Percentiles rank a stretch among this genome's conserved stretches.
These are phyloP conservation scores for Amphichorda felina DNA, from an alignment of 2,329 filamentous ascomycete genomes.

Conservation along the genomic window DNA sequence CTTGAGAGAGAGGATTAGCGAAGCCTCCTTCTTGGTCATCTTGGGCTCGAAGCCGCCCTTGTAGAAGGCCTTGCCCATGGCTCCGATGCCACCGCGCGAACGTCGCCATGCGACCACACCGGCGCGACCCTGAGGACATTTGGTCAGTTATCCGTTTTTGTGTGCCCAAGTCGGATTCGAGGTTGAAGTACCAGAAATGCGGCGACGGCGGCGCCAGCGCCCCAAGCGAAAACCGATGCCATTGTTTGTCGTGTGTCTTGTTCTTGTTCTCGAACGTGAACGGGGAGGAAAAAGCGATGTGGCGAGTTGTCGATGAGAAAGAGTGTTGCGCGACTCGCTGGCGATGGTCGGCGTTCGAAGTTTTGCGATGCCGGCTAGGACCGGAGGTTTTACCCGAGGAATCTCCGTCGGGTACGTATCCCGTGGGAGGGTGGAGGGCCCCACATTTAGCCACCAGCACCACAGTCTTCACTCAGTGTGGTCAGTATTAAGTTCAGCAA, in stretches of 20 bases:
- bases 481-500: no score
- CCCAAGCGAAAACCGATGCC: constrained; percentile 32
- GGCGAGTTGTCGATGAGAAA: background rate
- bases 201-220: constrained; percentile 35
- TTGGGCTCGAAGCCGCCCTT: constrained; percentile 96
- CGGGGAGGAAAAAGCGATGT: background rate
- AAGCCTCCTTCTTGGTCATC: constrained; percentile 88
- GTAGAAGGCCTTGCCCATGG: constrained; percentile 85
- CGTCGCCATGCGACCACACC: constrained; percentile 81
- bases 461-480: no score
- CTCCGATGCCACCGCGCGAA: constrained; percentile 65
- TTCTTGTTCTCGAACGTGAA: background rate
- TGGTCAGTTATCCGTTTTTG: constrained; percentile 5
- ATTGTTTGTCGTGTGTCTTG: no score
- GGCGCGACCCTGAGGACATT: constrained; percentile 61
- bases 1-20: constrained; percentile 84
- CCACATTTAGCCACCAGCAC: background rate
- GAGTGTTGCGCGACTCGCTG: background rate
- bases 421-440: no score
- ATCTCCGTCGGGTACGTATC: background rate
- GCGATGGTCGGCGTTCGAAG: background rate
- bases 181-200: constrained; percentile 36
- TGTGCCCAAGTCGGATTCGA: background rate
- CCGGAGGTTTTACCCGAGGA: background rate
- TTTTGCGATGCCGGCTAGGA: constrained; percentile 1